Conservation (phyloP, 371 early-diverging fungal genomes). For the Mortierella sp. region DNA sequence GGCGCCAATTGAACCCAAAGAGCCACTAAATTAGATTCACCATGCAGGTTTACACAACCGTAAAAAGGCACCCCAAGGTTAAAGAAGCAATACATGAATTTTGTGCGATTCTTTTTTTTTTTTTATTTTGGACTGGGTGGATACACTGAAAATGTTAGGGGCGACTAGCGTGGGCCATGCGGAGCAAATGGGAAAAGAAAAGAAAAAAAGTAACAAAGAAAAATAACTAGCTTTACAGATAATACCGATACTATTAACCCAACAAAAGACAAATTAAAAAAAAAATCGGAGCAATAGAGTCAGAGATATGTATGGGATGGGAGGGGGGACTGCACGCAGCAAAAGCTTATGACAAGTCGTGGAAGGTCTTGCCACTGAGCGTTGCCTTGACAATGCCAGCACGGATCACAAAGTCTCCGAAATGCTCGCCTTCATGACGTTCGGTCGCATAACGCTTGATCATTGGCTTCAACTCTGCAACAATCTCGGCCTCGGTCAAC, state of each 20-base stretch:
- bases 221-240: not conserved
- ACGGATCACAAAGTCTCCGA: conserved; percentile 95
- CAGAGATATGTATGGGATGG: not conserved
- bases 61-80: no score
- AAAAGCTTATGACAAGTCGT: conserved; percentile 60
- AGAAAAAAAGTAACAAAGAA: conserved; percentile 3
- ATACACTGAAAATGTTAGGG: no score
- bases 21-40: no score
- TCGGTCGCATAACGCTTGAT: conserved; percentile 83
- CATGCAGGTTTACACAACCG: no score
- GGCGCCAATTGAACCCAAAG: no score
- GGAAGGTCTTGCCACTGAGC: conserved; percentile 81
- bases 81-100: no score
- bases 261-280: not conserved
- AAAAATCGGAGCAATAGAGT: not conserved
- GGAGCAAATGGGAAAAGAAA: not conserved
- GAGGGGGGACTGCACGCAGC: no score
- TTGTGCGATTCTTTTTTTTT: no score
- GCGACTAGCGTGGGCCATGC: no score
- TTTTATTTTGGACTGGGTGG: no score
- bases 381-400: conserved; percentile 87
- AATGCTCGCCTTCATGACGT: conserved; percentile 79
- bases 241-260: not conserved
- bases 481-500: conserved; percentile 87
- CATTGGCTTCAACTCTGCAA: conserved; percentile 78